A percentile compares a stretch with the other conserved stretches of the same genome.
phyloP scores from a whole-genome alignment of 345 rosid genomes.

The Euphorbia peplus region DNA sequence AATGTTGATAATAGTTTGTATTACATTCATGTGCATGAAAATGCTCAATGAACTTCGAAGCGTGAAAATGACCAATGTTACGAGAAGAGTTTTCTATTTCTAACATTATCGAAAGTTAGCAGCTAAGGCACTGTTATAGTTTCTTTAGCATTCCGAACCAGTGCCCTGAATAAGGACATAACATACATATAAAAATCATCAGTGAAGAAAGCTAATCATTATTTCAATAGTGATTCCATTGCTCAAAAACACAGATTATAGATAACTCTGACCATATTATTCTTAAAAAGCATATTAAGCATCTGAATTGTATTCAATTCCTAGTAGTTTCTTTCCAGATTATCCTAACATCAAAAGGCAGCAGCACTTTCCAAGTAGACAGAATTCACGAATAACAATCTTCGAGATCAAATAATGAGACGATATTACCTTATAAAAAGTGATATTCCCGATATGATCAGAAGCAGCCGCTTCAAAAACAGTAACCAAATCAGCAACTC shows the following conservation, averaged over 20 bases:
- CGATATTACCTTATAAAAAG: slow-evolving; percentile 85
- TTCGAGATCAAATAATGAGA: too few relatives aligned
- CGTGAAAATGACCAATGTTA: too few relatives aligned
- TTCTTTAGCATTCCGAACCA: background rate
- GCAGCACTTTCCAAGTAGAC: background rate
- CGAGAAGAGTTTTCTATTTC: too few relatives aligned
- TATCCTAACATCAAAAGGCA: background rate
- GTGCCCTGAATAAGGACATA: background rate
- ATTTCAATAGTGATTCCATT: background rate
- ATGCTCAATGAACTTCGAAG: too few relatives aligned
- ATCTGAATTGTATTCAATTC: too few relatives aligned
- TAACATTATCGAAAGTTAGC: background rate
- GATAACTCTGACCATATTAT: too few relatives aligned
- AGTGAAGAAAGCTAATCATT: background rate
- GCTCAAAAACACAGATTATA: too few relatives aligned
- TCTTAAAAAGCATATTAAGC: too few relatives aligned
- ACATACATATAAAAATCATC: background rate
- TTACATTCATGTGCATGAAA: too few relatives aligned
- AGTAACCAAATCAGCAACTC: slow-evolving; percentile 65
- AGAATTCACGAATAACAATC: too few relatives aligned
- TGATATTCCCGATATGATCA: slow-evolving; percentile 71
- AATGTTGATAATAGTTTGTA: too few relatives aligned
- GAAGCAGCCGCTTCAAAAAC: slow-evolving; percentile 88
- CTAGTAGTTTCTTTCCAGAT: background rate
- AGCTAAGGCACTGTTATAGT: background rate